These are phyloP conservation scores for Daldinia sp. DNA, from an alignment of 2,329 filamentous ascomycete species.

Conservation along the genomic window DNA sequence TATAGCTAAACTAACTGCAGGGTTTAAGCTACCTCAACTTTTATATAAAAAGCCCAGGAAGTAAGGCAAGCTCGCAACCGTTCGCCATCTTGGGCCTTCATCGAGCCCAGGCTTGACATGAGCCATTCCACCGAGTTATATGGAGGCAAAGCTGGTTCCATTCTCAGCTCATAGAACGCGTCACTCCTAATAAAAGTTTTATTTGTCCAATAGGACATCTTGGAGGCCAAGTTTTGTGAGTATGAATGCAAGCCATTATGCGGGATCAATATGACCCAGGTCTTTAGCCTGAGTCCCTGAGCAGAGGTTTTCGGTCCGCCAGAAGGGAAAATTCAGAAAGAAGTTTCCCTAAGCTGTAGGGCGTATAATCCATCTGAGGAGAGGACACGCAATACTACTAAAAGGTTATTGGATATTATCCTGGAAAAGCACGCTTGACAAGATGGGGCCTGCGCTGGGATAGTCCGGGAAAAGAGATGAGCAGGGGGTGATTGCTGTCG, in stretches of 20 bases:
- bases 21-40: constrained; percentile 16
- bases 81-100: constrained; percentile 14
- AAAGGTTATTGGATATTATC: constrained; percentile 26
- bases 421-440: constrained; percentile 14
- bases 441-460: constrained; percentile 34
- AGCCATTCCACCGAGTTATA: constrained; percentile 33
- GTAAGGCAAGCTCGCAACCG: constrained; percentile 21
- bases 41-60: constrained; percentile 28
- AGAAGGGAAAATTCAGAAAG: constrained; percentile 20
- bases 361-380: constrained; percentile 14
- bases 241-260: constrained; percentile 27
- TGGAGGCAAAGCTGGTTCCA: constrained; percentile 27
- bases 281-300: constrained; percentile 39
- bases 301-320: constrained; percentile 36
- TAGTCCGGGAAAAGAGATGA: constrained; percentile 40
- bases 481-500: constrained; percentile 37
- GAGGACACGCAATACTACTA: constrained; percentile 34
- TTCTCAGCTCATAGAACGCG: constrained; percentile 38
- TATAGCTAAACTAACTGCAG: constrained; percentile 22
- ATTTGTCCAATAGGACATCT: constrained; percentile 19
- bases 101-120: constrained; percentile 17
- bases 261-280: constrained; percentile 26
- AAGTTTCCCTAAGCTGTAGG: constrained; percentile 17
- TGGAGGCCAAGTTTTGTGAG: constrained; percentile 20
- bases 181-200: constrained; percentile 26